Evolutionary conservation across 768 basidiomycete species (phyloP).

Genomic region (Leucosporidium yakuticum): DNA sequence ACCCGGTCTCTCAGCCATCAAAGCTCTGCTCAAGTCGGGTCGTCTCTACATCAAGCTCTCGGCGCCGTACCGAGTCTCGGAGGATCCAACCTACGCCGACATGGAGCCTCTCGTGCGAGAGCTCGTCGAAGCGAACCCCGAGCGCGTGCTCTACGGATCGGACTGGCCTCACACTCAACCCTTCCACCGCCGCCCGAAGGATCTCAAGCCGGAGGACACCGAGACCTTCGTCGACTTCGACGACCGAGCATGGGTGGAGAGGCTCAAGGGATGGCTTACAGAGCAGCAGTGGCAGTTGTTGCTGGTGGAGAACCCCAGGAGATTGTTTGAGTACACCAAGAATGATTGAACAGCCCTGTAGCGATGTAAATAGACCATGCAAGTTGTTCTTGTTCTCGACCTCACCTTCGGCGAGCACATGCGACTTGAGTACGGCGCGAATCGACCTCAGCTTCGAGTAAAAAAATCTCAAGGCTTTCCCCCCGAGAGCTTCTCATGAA

Average conservation of each 20-base stretch:
- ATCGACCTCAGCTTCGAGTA: no score
- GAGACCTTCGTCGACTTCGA: conserved; percentile 27
- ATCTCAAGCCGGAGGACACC: conserved; percentile 7
- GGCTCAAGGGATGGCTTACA: conserved; percentile 30
- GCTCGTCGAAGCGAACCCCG: conserved; percentile 33
- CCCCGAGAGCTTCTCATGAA: no score
- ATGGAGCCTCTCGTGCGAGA: conserved; percentile 28
- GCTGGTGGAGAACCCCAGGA: conserved; percentile 26
- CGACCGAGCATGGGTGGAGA: conserved; percentile 22
- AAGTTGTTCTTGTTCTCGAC: no score
- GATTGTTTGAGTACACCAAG: conserved; percentile 6
- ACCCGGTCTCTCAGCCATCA: conserved; percentile 21
- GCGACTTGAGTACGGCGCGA: no score
- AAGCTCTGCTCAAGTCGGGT: conserved; percentile 6
- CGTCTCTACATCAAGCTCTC: conserved; percentile 35
- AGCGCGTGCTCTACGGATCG: conserved; percentile 30
- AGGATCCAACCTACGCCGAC: conserved; percentile 23
- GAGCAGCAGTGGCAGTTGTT: conserved; percentile 29
- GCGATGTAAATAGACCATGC: no score
- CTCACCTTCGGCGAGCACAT: no score
- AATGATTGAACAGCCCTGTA: conserved; percentile 4
- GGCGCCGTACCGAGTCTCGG: conserved; percentile 32
- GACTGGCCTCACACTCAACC: conserved; percentile 37
- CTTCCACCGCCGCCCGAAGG: conserved; percentile 15
- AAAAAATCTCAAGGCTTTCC: no score